Evolutionary conservation across 768 basidiomycete species (phyloP).

Genomic region (Hydnomerulius pinastri): DNA sequence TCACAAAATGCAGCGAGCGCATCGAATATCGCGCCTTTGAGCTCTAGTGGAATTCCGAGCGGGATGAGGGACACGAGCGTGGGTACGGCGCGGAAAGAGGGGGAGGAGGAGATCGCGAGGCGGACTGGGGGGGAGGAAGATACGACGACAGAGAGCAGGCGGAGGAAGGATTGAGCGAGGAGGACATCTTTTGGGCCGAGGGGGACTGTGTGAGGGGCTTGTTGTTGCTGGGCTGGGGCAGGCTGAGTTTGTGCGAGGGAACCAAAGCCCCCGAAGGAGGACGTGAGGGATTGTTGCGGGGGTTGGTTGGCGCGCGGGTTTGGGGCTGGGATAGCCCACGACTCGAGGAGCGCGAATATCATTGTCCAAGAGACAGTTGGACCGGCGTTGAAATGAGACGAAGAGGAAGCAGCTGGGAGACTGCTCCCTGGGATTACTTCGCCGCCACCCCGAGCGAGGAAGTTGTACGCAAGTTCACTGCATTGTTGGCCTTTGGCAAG

Average conservation of each 20-base stretch:
- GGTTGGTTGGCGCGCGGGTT: conserved; percentile 47
- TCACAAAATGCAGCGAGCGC: conserved; percentile 81
- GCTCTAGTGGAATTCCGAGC: conserved; percentile 81
- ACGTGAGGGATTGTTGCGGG: conserved; percentile 41
- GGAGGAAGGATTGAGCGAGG: conserved; percentile 79
- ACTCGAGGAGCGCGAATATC: conserved; percentile 74
- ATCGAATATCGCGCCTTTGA: conserved; percentile 85
- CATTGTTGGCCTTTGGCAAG: conserved; percentile 83
- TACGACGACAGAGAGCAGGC: conserved; percentile 75
- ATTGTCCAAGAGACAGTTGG: conserved; percentile 75
- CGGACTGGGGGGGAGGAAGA: conserved; percentile 77
- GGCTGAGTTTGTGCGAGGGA: conserved; percentile 31
- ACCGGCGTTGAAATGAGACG: conserved; percentile 47
- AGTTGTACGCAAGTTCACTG: conserved; percentile 87
- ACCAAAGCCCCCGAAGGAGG: conserved; percentile 31
- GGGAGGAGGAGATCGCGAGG: conserved; percentile 72
- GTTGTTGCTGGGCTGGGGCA: conserved; percentile 39
- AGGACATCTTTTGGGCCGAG: conserved; percentile 73
- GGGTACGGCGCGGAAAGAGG: conserved; percentile 79
- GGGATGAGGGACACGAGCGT: conserved; percentile 79
- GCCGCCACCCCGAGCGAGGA: conserved; percentile 75
- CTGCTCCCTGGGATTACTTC: conserved; percentile 67
- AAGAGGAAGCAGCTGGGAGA: conserved; percentile 38
- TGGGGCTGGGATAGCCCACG: conserved; percentile 63
- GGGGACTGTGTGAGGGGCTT: conserved; percentile 40